Conservation (phyloP, 208 protist genomes). For the Acanthamoeba royreba region DNA sequence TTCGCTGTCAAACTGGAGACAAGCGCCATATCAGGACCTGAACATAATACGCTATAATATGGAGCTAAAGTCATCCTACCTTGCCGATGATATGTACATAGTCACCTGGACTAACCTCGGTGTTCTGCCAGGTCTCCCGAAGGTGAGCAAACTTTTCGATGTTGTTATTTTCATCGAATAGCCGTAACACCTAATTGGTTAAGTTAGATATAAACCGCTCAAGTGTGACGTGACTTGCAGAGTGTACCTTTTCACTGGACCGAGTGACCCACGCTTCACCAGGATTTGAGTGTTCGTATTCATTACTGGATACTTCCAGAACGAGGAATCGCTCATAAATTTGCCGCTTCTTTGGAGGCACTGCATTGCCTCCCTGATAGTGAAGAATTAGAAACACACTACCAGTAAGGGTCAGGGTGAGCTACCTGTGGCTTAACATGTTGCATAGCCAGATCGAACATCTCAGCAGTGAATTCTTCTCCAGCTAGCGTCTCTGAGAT, state of each 20-base stretch:
- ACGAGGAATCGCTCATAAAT: background rate
- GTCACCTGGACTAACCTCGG: background rate
- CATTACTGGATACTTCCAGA: background rate
- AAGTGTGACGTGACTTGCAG: background rate
- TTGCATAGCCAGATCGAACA: slow-evolving; percentile 29
- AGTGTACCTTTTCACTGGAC: background rate
- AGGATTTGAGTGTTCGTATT: background rate
- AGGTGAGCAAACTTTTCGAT: slow-evolving; percentile 12
- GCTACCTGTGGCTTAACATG: background rate
- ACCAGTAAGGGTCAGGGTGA: background rate
- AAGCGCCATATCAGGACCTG: background rate
- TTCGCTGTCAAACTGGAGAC: background rate
- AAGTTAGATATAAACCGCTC: no score
- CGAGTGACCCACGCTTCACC: background rate
- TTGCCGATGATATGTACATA: slow-evolving; percentile 26
- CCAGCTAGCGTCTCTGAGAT: background rate
- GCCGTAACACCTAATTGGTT: background rate
- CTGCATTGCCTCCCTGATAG: background rate
- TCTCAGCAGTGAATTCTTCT: slow-evolving; percentile 10
- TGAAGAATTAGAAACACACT: background rate
- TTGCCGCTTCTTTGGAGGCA: background rate
- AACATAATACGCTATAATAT: background rate
- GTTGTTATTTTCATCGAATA: background rate
- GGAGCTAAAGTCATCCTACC: background rate
- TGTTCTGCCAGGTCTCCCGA: background rate